phyloP scores from a whole-genome alignment of 768 basidiomycete genomes.

The Coprinopsis sp. region DNA sequence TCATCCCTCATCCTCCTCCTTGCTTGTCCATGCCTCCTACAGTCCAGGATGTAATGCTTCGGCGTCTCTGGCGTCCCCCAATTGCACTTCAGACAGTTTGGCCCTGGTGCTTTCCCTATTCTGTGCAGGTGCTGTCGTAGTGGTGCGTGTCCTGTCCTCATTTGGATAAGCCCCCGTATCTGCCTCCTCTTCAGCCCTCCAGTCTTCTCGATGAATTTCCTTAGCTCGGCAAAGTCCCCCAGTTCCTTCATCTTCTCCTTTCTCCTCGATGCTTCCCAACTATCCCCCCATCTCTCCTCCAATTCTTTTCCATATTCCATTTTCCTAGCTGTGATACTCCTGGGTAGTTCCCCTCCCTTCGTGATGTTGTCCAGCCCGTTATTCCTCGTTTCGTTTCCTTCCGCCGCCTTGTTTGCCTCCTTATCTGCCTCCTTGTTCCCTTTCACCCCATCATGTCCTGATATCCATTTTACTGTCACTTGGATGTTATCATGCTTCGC shows the following conservation, averaged over 20 bases:
- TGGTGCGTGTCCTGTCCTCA: slow-evolving; percentile 2
- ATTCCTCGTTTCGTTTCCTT: too few species aligned
- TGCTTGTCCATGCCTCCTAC: not conserved
- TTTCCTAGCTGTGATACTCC: too few species aligned
- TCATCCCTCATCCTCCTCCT: not conserved
- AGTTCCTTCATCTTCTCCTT: not conserved
- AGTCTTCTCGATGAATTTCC: not conserved
- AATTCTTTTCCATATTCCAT: too few species aligned
- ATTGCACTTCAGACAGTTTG: slow-evolving; percentile 1
- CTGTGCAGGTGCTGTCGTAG: slow-evolving; percentile 1
- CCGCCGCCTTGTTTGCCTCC: not conserved
- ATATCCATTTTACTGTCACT: too few species aligned
- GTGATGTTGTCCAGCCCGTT: too few species aligned
- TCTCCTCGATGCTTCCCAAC: not conserved
- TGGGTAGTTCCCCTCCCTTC: too few species aligned
- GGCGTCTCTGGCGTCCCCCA: not conserved
- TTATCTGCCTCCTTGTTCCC: not conserved
- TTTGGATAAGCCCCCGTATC: not conserved
- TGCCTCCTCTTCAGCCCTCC: not conserved
- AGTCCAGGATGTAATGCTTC: not conserved
- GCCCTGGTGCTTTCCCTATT: slow-evolving; percentile 2
- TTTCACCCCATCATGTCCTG: not conserved
- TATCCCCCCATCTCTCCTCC: too few species aligned
- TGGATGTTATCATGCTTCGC: too few species aligned
- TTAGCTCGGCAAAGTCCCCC: not conserved